Evolutionary conservation across 2,329 filamentous ascomycete species (phyloP), one percentile per base, ranked within the genome.

Genomic region (Pseudocercospora fuligena): DNA sequence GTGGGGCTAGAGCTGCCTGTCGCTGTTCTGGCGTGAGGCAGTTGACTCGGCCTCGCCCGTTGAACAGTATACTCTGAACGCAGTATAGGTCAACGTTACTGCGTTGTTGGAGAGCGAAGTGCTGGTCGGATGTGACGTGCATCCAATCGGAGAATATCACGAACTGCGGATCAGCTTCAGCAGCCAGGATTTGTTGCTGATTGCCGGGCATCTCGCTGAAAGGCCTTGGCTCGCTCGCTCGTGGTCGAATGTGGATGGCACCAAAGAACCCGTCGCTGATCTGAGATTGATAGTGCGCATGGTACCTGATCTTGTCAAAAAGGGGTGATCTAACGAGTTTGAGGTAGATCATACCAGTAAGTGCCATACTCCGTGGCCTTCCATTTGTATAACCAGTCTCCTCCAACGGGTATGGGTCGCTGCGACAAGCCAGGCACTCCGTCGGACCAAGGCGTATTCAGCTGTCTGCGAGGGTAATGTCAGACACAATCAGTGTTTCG

Each of bases 341-440:
- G n/a, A 57, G n/a, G 11, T 8, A 9, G 5, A 54, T 9, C 27
- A 43, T 65, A 71, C 61, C 61, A 71, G 56, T 68, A 71, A 14
- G 60, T 57, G 27, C 69, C 69, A 49, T 64, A 65, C 7, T 66
- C 36, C 12, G 14, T 61, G 5, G 69, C 69, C 12, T 54, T 66
- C 61, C 63, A 71, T 29, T 66, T 60, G 62, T 71, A 70, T 5
- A 68, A 49, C 43, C 49, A 70, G n/a, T 61, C 59, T 5, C 57
- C 51, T 14, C 66, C 67, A 19, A 68, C 65, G 7, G 33, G 29
- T 75, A 72, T 71, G 8, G 62, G 67, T 19, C 40, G 59, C 56
- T 72, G 70, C 11, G 69, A 66, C 3, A 72, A 49, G 6, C 70
- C 70, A 43, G 69, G 66, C 19, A 70, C 68, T 19, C 70, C 70